These are phyloP conservation scores for Hymenochaete sp. DNA, from an alignment of 1,284 basidiomycete genomes.

Conservation along the genomic window DNA sequence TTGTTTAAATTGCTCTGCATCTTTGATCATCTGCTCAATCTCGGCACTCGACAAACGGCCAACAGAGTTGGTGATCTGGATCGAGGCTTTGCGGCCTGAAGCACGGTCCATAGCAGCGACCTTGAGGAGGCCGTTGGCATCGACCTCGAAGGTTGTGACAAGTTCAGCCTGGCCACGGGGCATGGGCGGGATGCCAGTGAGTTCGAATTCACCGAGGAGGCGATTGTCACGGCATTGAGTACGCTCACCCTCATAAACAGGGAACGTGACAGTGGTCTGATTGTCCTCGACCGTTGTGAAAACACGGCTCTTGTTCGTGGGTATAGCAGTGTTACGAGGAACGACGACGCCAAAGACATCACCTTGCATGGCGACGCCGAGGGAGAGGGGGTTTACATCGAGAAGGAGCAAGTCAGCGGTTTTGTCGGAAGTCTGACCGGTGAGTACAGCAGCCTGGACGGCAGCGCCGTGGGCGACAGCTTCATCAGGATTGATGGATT, in stretches of 20 bases:
- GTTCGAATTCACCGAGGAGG: slow-evolving; percentile 95
- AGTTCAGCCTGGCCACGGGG: slow-evolving; percentile 94
- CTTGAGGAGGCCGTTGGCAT: slow-evolving; percentile 94
- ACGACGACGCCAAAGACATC: slow-evolving; percentile 96
- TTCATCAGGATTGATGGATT: slow-evolving; percentile 96
- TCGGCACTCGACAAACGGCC: slow-evolving; percentile 90
- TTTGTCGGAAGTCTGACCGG: slow-evolving; percentile 93
- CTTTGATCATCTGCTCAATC: slow-evolving; percentile 98
- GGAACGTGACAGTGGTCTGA: slow-evolving; percentile 96
- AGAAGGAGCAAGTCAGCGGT: slow-evolving; percentile 92
- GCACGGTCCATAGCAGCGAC: slow-evolving; percentile 92
- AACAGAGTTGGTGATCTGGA: slow-evolving; percentile 94
- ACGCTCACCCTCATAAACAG: slow-evolving; percentile 96
- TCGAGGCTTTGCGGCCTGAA: slow-evolving; percentile 93
- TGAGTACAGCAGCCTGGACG: slow-evolving; percentile 94
- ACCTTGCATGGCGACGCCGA: slow-evolving; percentile 98
- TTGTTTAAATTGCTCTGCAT: slow-evolving; percentile 92
- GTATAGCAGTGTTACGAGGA: slow-evolving; percentile 95
- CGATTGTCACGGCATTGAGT: slow-evolving; percentile 96
- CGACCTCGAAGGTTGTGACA: slow-evolving; percentile 94
- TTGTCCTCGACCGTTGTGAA: slow-evolving; percentile 99
- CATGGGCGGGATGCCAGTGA: slow-evolving; percentile 94
- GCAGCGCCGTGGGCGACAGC: slow-evolving; percentile 95
- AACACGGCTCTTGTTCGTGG: slow-evolving; percentile 91
- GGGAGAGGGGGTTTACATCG: slow-evolving; percentile 91